Evolutionary conservation across 192 early-diverging fungal genomes (phyloP), one percentile per base, ranked within the genome.

Genomic region (Diversispora eburnea): DNA sequence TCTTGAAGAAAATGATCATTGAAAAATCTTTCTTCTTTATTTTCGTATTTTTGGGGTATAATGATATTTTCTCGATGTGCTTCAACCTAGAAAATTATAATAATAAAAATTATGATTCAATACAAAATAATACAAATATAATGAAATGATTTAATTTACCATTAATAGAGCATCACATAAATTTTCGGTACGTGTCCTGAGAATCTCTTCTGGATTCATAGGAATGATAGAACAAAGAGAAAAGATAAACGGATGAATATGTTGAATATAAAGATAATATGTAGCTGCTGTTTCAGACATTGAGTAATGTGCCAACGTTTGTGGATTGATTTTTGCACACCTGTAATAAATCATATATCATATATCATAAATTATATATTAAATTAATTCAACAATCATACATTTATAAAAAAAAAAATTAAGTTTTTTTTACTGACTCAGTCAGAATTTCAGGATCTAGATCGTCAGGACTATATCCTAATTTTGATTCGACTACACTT

Each of bases 191-290:
- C 98, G 96, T 81, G 95, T 93, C 62, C 98, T 88, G 73, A 99
- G 79, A 59, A 99, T 95, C 63, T 99, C 98, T 79, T 99, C 98
- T 0, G 95, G 95, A 55, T 92, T 92, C 77, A 98, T 89, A 0
- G 98, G 98, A 76, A 99, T 98, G 75, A 99, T 96, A 76, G 95
- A 98, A 83, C 98, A 98, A 22, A 99, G 87, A n/a, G 98, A 99
- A 75, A 98, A 99, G 49, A 97, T 94, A 75, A 99, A 99, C 39
- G 96, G 96, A 78, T 99, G 92, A 45, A 99, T 95, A 79, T 99
- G 97, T 81, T 98, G 97, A 96, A 98, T 99, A 76, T 98, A 99
- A 8, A 99, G 81, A 66, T 99, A 99, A 78, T 98, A 99, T 0
- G 98, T 99, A 0, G 98, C 98, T 8, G 98, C 98, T 0, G 98